phyloP scores from a whole-genome alignment of 2,329 filamentous ascomycete genomes.

The Alternaria hordeiaustralica region DNA sequence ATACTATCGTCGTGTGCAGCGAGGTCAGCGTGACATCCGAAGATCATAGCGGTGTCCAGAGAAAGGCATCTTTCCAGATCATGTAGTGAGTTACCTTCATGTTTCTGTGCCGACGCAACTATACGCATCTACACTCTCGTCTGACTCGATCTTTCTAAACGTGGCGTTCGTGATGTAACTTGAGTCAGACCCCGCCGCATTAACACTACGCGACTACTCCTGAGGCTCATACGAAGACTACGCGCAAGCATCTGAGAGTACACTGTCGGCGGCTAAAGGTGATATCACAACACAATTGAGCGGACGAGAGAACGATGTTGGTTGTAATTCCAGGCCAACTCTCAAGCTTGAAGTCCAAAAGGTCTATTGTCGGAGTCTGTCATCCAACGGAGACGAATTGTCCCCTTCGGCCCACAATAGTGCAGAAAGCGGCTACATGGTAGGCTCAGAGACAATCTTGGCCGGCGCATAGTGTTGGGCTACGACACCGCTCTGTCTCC shows the following conservation, averaged over 20 bases:
- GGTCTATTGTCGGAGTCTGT: not conserved
- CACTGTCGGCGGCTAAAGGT: rapidly evolving
- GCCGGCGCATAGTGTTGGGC: too few relatives aligned
- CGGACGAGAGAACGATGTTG: not conserved
- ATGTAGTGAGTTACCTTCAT: not conserved
- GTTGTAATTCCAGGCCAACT: not conserved
- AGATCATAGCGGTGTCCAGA: not conserved
- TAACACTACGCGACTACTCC: not conserved
- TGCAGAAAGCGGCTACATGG: not conserved
- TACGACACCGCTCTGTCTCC: too few relatives aligned
- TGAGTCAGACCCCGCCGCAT: not conserved
- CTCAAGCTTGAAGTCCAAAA: rapidly evolving
- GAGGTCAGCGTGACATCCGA: not conserved
- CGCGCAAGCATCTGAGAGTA: rapidly evolving
- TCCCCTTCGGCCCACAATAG: not conserved
- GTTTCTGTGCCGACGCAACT: not conserved
- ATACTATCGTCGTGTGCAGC: not conserved
- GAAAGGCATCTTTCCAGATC: not conserved
- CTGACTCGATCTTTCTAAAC: not conserved
- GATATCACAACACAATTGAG: rapidly evolving
- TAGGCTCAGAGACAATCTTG: not conserved
- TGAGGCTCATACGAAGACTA: not conserved
- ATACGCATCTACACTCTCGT: not conserved
- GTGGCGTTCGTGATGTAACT: not conserved
- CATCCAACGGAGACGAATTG: not conserved